Evolutionary conservation across 192 early-diverging fungal genomes (phyloP).

Genomic region (Mortierella antarctica): DNA sequence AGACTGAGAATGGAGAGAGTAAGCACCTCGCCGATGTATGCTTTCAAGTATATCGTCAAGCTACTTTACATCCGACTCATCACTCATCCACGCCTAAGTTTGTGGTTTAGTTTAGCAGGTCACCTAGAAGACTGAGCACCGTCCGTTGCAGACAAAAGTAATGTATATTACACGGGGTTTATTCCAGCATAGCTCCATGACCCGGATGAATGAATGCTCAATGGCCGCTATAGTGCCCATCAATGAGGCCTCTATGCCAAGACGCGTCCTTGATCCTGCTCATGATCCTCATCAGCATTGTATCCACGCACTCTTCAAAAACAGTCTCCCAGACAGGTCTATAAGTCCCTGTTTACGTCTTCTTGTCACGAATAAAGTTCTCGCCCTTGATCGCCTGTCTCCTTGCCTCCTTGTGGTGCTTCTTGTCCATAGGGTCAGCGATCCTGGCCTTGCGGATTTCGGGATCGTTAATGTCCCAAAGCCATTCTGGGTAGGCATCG

Average conservation of each 20-base stretch:
- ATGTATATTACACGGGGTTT: slow-evolving; percentile 6
- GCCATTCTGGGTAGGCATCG: slow-evolving; percentile 90
- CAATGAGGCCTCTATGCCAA: background rate
- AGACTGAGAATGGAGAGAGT: too few relatives aligned
- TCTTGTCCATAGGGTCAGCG: slow-evolving; percentile 62
- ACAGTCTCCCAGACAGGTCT: background rate
- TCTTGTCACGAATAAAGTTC: slow-evolving; percentile 85
- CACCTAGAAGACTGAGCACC: too few relatives aligned
- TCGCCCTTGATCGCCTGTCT: slow-evolving; percentile 70
- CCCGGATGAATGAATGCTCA: background rate
- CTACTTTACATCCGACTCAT: too few relatives aligned
- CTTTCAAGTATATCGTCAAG: too few relatives aligned
- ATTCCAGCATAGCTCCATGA: background rate
- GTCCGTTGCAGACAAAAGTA: too few relatives aligned
- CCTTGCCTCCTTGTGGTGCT: slow-evolving; percentile 69
- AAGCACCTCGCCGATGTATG: too few relatives aligned
- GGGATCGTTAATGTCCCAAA: slow-evolving; percentile 86
- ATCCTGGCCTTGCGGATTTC: slow-evolving; percentile 58
- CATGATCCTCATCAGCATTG: background rate
- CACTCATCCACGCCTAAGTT: too few relatives aligned
- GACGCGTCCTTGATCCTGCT: background rate
- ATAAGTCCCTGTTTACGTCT: slow-evolving; percentile 59
- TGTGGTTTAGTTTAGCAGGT: too few relatives aligned
- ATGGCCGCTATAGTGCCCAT: background rate
- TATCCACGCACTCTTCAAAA: background rate